Percentiles rank a stretch among this genome's conserved stretches.
These are phyloP conservation scores for Meira nashicola DNA, from an alignment of 1,284 basidiomycete genomes.

Conservation along the genomic window DNA sequence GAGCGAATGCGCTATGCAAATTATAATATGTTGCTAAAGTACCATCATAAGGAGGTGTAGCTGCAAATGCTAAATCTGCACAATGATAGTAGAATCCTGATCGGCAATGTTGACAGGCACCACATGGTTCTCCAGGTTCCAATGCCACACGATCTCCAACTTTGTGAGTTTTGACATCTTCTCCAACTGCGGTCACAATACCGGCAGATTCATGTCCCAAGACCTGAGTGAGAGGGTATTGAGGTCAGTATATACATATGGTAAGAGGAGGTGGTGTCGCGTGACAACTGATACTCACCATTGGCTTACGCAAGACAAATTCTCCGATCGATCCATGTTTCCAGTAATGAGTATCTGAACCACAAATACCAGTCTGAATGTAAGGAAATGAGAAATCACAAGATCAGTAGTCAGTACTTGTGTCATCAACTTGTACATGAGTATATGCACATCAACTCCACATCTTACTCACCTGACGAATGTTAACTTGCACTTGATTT, in stretches of 20 bases:
- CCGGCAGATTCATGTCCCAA: conserved; percentile 63
- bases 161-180: conserved; percentile 68
- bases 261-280: no score
- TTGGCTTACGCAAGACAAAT: conserved; percentile 70
- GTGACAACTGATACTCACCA: conserved; percentile 57
- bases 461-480: conserved; percentile 63
- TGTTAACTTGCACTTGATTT: conserved; percentile 78
- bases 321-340: conserved; percentile 57
- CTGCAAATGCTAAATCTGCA: conserved; percentile 73
- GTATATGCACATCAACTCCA: not conserved
- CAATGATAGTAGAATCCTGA: conserved; percentile 53
- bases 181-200: conserved; percentile 62
- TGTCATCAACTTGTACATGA: no score
- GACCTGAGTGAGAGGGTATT: conserved; percentile 48
- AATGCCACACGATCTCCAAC: conserved; percentile 80
- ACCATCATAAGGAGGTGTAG: conserved; percentile 83
- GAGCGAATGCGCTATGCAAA: conserved; percentile 47
- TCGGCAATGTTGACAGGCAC: conserved; percentile 61
- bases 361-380: conserved; percentile 68
- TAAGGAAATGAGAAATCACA: conserved; percentile 13
- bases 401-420: not conserved
- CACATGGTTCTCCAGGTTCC: conserved; percentile 73
- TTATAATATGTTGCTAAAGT: conserved; percentile 67
- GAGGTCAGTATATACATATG: not conserved
- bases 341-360: conserved; percentile 60